phyloP scores from a whole-genome alignment of 1,139 yeast genomes.

The Hyphopichia buzzinii region DNA sequence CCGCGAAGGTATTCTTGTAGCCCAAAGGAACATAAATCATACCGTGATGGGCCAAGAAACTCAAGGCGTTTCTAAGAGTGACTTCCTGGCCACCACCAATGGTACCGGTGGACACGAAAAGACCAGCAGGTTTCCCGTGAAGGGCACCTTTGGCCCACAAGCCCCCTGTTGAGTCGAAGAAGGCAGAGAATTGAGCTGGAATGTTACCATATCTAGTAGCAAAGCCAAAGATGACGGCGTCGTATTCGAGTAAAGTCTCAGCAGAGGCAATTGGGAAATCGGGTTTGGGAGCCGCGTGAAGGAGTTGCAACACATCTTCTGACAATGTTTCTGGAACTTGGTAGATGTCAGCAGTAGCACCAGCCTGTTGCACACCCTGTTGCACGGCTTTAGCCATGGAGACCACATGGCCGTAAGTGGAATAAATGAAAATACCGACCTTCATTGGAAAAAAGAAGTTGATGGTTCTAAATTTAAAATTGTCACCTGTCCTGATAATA shows the following conservation, averaged over 20 bases:
- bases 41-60: conserved; percentile 49
- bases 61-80: conserved; percentile 36
- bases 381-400: conserved; percentile 45
- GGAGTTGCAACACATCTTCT: conserved; percentile 33
- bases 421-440: conserved; percentile 55
- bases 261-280: conserved; percentile 40
- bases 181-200: conserved; percentile 46
- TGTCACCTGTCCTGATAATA: too few relatives aligned
- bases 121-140: conserved; percentile 46
- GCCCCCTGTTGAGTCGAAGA: conserved; percentile 47
- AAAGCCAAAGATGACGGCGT: conserved; percentile 48
- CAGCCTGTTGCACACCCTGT: conserved; percentile 42
- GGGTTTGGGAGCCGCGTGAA: conserved; percentile 45
- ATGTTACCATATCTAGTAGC: conserved; percentile 51
- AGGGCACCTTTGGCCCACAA: conserved; percentile 52
- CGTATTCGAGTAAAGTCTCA: conserved; percentile 38
- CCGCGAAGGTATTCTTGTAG: conserved; percentile 29
- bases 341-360: conserved; percentile 36
- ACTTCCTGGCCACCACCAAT: conserved; percentile 50
- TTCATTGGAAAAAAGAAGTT: conserved; percentile 27
- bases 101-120: conserved; percentile 46
- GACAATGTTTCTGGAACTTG: conserved; percentile 53
- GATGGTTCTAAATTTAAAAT: too few relatives aligned
- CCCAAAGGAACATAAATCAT: conserved; percentile 51
- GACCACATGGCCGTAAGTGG: conserved; percentile 62